Evolutionary conservation across 495 filamentous ascomycete genomes (phyloP).

Genomic region (Tuber melanosporum): DNA sequence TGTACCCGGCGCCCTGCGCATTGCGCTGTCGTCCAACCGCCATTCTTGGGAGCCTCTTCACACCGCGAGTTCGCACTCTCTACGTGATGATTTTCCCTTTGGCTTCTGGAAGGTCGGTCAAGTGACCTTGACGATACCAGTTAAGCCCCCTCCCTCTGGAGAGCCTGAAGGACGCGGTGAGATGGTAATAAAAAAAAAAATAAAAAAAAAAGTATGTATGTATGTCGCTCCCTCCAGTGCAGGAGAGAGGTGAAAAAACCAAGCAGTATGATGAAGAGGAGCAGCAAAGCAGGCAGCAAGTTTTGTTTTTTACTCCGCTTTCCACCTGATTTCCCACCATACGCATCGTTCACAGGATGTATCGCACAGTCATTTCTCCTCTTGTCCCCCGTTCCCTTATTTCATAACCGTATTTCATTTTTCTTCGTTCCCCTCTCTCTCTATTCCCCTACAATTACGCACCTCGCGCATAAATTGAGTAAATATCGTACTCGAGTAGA

Average conservation of each 20-base stretch:
- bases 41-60: slow-evolving; percentile 15
- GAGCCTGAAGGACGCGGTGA: slow-evolving; percentile 3
- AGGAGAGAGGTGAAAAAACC: too few species aligned
- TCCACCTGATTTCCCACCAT: slow-evolving; percentile 27
- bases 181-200: too few species aligned
- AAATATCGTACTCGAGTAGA: not conserved
- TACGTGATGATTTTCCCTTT: slow-evolving; percentile 22
- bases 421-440: not conserved
- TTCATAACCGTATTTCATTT: not conserved
- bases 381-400: not conserved
- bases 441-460: not conserved
- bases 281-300: slow-evolving; percentile 29
- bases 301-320: slow-evolving; percentile 26
- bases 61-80: slow-evolving; percentile 18
- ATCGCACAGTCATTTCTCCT: slow-evolving; percentile 23
- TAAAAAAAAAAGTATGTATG: not conserved
- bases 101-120: slow-evolving; percentile 38
- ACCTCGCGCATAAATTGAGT: not conserved
- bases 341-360: slow-evolving; percentile 24
- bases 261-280: not conserved
- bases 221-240: not conserved
- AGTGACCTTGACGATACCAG: slow-evolving; percentile 35
- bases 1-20: slow-evolving; percentile 12
- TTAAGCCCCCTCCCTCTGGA: not conserved
- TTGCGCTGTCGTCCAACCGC: slow-evolving; percentile 14